phyloP scores from a whole-genome alignment of 495 filamentous ascomycete genomes.

The Thermothielavioides terrestris region DNA sequence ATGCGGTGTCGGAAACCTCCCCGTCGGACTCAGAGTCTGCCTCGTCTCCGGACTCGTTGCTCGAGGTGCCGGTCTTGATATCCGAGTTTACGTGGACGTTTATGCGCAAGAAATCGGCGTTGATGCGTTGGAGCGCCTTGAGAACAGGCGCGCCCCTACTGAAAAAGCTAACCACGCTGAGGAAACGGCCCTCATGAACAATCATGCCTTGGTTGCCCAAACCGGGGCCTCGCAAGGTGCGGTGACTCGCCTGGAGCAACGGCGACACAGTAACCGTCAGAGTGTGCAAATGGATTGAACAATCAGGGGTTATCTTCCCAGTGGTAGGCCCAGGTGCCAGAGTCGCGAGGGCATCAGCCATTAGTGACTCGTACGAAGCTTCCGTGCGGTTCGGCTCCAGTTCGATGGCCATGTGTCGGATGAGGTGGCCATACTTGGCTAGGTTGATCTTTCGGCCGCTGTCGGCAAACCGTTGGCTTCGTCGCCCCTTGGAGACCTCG shows the following conservation, averaged over 20 bases:
- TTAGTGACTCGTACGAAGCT: slow-evolving; percentile 14
- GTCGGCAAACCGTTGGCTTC: background rate
- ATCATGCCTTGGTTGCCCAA: background rate
- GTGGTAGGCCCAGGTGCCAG: slow-evolving; percentile 2
- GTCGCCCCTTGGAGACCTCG: background rate
- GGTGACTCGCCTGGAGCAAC: background rate
- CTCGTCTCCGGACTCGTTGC: background rate
- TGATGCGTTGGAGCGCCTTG: slow-evolving; percentile 14
- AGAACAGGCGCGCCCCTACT: background rate
- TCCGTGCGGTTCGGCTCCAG: slow-evolving; percentile 26
- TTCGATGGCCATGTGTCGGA: slow-evolving; percentile 31
- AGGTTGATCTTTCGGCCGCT: slow-evolving; percentile 24
- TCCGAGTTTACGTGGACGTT: slow-evolving; percentile 17
- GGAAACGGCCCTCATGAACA: background rate
- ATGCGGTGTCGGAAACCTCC: background rate
- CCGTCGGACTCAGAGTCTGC: background rate
- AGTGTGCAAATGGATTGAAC: slow-evolving; percentile 23
- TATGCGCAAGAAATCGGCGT: slow-evolving; percentile 19
- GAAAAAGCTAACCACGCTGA: slow-evolving; percentile 21
- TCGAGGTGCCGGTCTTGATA: background rate
- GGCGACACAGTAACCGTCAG: slow-evolving; percentile 23
- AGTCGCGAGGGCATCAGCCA: slow-evolving; percentile 15
- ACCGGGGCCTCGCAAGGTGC: background rate
- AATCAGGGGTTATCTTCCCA: too few species aligned
- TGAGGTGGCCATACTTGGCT: slow-evolving; percentile 26